Evolutionary conservation across 2,329 filamentous ascomycete genomes (phyloP), one percentile per base, ranked within the genome.

Genomic region (Elsinoe necatrix): DNA sequence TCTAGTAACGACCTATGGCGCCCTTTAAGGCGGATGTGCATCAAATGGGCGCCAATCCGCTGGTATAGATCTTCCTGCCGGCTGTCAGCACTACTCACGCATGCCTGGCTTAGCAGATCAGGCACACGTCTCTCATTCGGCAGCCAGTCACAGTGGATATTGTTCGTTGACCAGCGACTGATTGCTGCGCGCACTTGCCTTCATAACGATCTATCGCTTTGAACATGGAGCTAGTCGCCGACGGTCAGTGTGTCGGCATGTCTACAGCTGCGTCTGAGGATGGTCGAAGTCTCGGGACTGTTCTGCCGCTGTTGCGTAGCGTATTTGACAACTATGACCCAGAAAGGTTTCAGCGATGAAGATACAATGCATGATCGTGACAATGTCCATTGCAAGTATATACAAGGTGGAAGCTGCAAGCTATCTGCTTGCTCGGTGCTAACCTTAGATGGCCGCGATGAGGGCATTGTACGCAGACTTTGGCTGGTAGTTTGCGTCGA

Each of bases 391-490:
- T 29, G 27, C 27, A 29, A 29, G 4, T 29, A 29, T 29, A 29
- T 29, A 4, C 27, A 29, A 4, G 4, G 4, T 9, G 27, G n/a
- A n/a, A 29, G 4, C 27, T 29, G 4, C 4, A 37, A n/a, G 34
- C 34, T 37, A 6, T 37, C 5, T 37, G 34, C 9, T 7, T 3
- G 18, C 9, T 11, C 20, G 37, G 41, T 8, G 8, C 20, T 23
- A 11, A 1, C 5, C 41, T 52, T n/a, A 37, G 31, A 52, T 52
- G 2, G 48, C 48, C 1, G 48, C 48, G 18, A 52, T 52, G n/a
- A 52, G n/a, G 23, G 58, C 50, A 41, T 48, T 34, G 59, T 75
- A 76, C n/a, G 74, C 74, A 21, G 73, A 71, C 69, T 78, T 79
- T 68, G 73, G 75, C 51, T 65, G 61, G 39, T 73, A 66, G 52